Base-by-base conservation (phyloP, 805 yeast species). In the Jamesozyma jinghongensis region DNA sequence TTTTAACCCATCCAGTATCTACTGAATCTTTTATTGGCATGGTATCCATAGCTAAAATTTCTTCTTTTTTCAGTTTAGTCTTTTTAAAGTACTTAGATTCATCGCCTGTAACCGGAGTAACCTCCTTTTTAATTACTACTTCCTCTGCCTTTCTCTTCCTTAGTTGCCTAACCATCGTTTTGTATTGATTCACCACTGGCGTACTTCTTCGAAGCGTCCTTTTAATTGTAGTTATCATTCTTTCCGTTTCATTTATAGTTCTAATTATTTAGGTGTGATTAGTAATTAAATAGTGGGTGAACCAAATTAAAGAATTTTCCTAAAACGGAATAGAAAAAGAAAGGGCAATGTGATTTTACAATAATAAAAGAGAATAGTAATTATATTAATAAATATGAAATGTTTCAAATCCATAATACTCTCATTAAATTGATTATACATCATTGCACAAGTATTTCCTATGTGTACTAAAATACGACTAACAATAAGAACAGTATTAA, bases 401-500 rank as follows among this genome's bases (percentile, higher is more conserved):
- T n/a, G n/a, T n/a, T n/a, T n/a, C n/a, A n/a, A n/a, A n/a, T n/a
- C n/a, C n/a, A n/a, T n/a, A n/a, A n/a, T n/a, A n/a, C n/a, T n/a
- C n/a, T n/a, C n/a, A n/a, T n/a, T n/a, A n/a, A n/a, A n/a, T n/a
- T n/a, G n/a, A n/a, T n/a, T n/a, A n/a, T n/a, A n/a, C n/a, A n/a
- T n/a, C n/a, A n/a, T n/a, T n/a, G n/a, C n/a, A n/a, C n/a, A n/a
- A n/a, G n/a, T n/a, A n/a, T n/a, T n/a, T n/a, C n/a, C n/a, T n/a
- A n/a, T n/a, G n/a, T n/a, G 6, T 10, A 22, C 45, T 62, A 68
- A 10, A 71, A 40, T 2, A 73, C 52, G 18, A 69, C 59, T 41
- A 75, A 47, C 22, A 75, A 51, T 4, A 74, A 44, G 13, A 75
- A 49, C 37, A 75, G 50, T 17, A 75, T 60, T n/a, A 73, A 32